Evolutionary conservation across 108 stramenopile species (phyloP).

Genomic region (Chaetoceros tenuissimus): DNA sequence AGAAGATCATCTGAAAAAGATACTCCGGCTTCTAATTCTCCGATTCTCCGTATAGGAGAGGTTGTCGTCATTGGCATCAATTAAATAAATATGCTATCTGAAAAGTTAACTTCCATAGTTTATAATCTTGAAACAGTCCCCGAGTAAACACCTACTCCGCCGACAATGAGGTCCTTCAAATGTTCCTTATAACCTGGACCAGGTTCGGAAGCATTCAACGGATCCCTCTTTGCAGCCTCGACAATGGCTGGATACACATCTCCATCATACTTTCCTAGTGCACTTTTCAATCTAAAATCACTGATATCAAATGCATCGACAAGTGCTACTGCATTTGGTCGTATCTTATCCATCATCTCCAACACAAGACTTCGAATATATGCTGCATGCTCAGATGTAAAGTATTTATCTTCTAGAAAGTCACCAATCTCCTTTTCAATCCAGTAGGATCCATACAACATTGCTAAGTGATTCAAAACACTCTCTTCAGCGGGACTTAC

Average conservation of each 20-base stretch:
- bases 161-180: slow-evolving; percentile 61
- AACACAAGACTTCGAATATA: slow-evolving; percentile 40
- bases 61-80: too few species aligned
- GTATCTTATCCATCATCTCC: slow-evolving; percentile 43
- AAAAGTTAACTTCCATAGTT: too few species aligned
- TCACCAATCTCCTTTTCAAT: slow-evolving; percentile 79
- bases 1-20: too few species aligned
- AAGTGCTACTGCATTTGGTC: slow-evolving; percentile 79
- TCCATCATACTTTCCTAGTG: slow-evolving; percentile 80
- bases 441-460: slow-evolving; percentile 73
- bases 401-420: slow-evolving; percentile 71
- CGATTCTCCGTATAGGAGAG: too few species aligned
- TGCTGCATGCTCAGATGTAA: slow-evolving; percentile 29
- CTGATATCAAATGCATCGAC: slow-evolving; percentile 84
- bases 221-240: slow-evolving; percentile 65
- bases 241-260: slow-evolving; percentile 84
- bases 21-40: too few species aligned
- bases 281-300: slow-evolving; percentile 82
- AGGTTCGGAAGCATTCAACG: slow-evolving; percentile 51
- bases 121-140: slow-evolving; percentile 43
- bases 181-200: slow-evolving; percentile 62
- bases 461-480: slow-evolving; percentile 50
- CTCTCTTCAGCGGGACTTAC: slow-evolving; percentile 32
- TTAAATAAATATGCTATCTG: too few species aligned
- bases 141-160: slow-evolving; percentile 64